Evolutionary conservation across 1,284 basidiomycete genomes (phyloP), one percentile per base, ranked within the genome.

Genomic region (Hymenochaete sp.): DNA sequence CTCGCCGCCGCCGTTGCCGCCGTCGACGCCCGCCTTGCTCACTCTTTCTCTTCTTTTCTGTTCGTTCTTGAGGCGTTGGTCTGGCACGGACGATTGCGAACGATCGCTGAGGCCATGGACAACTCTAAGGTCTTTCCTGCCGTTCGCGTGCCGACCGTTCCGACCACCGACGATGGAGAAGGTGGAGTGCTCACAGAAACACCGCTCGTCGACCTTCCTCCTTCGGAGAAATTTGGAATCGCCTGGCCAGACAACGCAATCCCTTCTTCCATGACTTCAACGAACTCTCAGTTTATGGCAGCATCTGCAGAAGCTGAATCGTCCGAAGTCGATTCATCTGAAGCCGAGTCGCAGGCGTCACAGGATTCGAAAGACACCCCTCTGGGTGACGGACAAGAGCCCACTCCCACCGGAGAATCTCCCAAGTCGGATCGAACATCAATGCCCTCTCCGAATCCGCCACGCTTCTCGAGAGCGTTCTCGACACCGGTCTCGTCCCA

Each of bases 401-500:
- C 35, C 9, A 47, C 49, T 11, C 45, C 49, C 5, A 40, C 42
- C n/a, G 47, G 35, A 14, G 49, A 44, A 14, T 36, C 45, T 10
- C 37, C 45, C 4, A 38, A 24, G 25, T 25, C 45, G 18, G 39
- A 39, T 38, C 19, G 14, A n/a, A 35, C 38, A 24, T 25, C 43
- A 5, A 14, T 41, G 13, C 32, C 45, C 10, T 33, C 38, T 4
- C 51, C 59, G 38, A 58, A 63, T 52, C 55, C 63, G 28, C 76
- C 77, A 38, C 71, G 70, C 31, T 70, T 84, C 38, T 76, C 79
- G 39, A 72, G 86, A 49, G 77, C 79, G 6, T 75, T 81, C 54
- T 83, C 83, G 10, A 75, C 79, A 67, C 86, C 85, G 37, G 62
- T 80, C 11, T 72, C 82, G 22, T 75, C 76, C 2, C 82, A 85